A percentile compares a stretch with the other conserved stretches of the same genome.
Conservation (phyloP, 2,329 filamentous ascomycete species). For the Pyricularia pennisetigena region DNA sequence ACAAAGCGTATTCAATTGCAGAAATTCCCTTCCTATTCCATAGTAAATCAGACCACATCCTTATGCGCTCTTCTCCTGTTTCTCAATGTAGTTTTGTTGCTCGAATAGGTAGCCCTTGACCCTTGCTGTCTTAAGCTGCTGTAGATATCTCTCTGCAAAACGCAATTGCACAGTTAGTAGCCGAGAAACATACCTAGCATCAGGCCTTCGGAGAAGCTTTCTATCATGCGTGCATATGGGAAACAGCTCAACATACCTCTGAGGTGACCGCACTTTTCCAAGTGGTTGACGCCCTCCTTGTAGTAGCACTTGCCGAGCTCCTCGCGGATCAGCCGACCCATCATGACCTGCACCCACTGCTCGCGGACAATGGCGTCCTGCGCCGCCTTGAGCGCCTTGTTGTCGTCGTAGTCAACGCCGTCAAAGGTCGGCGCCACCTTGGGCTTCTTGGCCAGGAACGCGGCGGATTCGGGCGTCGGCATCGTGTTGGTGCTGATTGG, state of each 20-base stretch:
- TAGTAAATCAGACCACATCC: neutral
- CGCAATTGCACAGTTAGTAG: neutral
- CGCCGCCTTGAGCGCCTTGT: conserved; percentile 67
- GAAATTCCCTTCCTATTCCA: neutral
- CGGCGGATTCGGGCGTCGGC: conserved; percentile 74
- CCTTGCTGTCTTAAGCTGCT: conserved; percentile 66
- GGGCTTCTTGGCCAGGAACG: conserved; percentile 78
- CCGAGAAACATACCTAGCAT: neutral
- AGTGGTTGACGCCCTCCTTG: conserved; percentile 74
- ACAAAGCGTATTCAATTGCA: neutral
- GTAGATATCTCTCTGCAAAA: conserved; percentile 62
- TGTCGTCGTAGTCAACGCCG: conserved; percentile 80
- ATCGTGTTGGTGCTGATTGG: conserved; percentile 36
- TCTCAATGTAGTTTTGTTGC: conserved; percentile 64
- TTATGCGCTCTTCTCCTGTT: conserved; percentile 26
- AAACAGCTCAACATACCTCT: conserved; percentile 53
- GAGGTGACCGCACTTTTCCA: conserved; percentile 76
- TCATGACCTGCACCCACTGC: conserved; percentile 87
- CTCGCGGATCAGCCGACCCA: conserved; percentile 71
- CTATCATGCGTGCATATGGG: neutral
- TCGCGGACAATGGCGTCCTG: conserved; percentile 76
- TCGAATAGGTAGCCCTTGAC: conserved; percentile 71
- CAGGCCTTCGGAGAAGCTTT: neutral
- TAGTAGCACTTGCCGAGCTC: conserved; percentile 82
- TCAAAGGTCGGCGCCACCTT: conserved; percentile 75